Base-by-base conservation (phyloP, 2,329 filamentous ascomycete genomes). In the Fusarium buxicola region DNA sequence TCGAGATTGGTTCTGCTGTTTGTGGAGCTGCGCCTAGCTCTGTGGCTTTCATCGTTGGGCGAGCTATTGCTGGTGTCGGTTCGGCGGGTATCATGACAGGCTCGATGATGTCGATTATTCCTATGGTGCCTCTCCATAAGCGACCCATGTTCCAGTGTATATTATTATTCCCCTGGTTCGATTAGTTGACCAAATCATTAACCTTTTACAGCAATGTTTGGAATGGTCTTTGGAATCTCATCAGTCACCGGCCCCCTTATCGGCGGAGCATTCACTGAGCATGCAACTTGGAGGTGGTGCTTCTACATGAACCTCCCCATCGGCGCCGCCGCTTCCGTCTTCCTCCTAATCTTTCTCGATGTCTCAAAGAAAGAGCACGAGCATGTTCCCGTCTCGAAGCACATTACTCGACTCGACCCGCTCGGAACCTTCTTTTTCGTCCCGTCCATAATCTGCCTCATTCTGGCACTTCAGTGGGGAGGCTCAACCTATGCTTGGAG, bases 391-490 rank as follows among this genome's bases (percentile, higher is more conserved):
- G 28, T 79, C 28, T 70, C 70, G 48, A 72, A 79, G 52, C 82
- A 85, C 45, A 69, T 86, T 48, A 76, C 78, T 61, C 81, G 83
- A 1, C 77, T 88, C 44, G 86, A 89, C 55, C 85, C 84, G 1
- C 69, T 88, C 2, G 87, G 87, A 24, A 87, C 84, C 8, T 69
- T 84, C 12, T 81, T 88, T 72, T 85, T 90, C 61, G 73, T 89
- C 13, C 86, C 87, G 0, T 81, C 81, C 28, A 80, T 88, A 34
- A 78, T 88, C 12, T 86, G 81, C 60, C 82, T 89, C 32, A 74
- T 90, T 4, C 76, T 90, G 6, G 87, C 87, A 1, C 76, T 90
- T 30, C 84, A 89, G 67, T 89, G 86, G 86, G 86, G 85, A 47
- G 86, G 86, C 4, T 79, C 80, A 3, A 78, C 73, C 3, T 84